Percentiles rank a stretch among this genome's conserved stretches.
Evolutionary conservation across 257 asterid genomes (phyloP).

Genomic region (Plantago major): DNA sequence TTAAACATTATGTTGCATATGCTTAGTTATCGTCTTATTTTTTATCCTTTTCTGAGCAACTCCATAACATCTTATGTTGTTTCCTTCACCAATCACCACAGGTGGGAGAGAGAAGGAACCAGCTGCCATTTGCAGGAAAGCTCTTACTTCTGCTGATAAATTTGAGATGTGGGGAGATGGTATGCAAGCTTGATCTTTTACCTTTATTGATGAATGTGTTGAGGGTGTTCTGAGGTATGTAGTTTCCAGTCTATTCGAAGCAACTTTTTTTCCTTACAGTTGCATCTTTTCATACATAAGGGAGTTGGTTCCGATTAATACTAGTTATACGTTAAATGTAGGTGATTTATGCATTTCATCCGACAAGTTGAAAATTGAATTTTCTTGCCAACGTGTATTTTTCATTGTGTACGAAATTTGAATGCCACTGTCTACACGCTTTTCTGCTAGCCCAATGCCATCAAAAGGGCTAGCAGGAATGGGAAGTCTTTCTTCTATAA

Average conservation of each 20-base stretch:
- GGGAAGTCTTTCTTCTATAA: too few species aligned
- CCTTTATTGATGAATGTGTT: constrained; percentile 83
- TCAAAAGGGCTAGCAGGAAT: too few species aligned
- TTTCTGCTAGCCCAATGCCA: too few species aligned
- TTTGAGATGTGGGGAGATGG: constrained; percentile 98
- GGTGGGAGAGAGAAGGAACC: constrained; percentile 96
- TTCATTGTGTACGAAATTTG: too few species aligned
- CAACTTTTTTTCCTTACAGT: constrained; percentile 11
- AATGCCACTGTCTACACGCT: too few species aligned
- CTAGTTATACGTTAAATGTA: too few species aligned
- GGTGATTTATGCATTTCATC: too few species aligned
- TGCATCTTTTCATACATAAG: constrained; percentile 13
- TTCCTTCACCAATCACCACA: constrained; percentile 18
- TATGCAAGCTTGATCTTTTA: constrained; percentile 73
- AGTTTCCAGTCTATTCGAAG: background rate
- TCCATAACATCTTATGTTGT: background rate
- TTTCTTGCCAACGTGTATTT: too few species aligned
- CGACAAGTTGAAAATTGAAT: too few species aligned
- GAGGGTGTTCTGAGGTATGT: constrained; percentile 79
- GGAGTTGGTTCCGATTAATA: constrained; percentile 18
- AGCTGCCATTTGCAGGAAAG: constrained; percentile 83
- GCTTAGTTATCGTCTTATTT: background rate
- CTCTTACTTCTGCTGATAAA: constrained; percentile 61
- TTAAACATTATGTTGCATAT: background rate
- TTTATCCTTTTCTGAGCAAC: background rate